phyloP scores from a whole-genome alignment of 2,329 filamentous ascomycete genomes.

The Cladobotryum mycophilum region DNA sequence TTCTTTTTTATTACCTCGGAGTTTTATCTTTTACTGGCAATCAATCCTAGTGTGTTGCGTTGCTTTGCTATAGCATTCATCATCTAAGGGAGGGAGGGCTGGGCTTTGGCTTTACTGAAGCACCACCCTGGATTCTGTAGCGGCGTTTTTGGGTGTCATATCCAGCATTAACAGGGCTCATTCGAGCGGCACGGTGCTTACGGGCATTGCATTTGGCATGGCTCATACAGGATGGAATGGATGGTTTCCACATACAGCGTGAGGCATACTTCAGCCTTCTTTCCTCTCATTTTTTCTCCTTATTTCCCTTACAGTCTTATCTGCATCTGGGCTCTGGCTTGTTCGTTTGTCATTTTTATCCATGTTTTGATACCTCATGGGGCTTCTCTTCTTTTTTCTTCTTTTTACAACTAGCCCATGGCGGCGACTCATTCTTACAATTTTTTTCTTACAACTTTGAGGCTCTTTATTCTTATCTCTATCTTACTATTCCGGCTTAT shows the following conservation, averaged over 20 bases:
- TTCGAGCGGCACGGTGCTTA: constrained; percentile 7
- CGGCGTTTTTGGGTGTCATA: constrained; percentile 11
- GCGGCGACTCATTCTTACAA: neutral
- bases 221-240: constrained; percentile 10
- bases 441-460: neutral
- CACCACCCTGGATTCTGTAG: constrained; percentile 2
- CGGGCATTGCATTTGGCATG: constrained; percentile 11
- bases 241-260: constrained; percentile 1
- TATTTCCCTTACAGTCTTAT: constrained; percentile 17
- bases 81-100: constrained; percentile 5
- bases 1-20: neutral
- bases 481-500: neutral
- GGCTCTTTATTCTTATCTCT: neutral
- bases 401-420: neutral
- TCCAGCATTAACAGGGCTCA: constrained; percentile 10
- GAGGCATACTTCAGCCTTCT: neutral
- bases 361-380: constrained; percentile 7
- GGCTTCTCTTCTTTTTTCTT: constrained; percentile 7
- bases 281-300: constrained; percentile 15
- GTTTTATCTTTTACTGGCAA: neutral
- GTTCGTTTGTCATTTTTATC: neutral
- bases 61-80: constrained; percentile 3
- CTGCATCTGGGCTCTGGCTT: constrained; percentile 18
- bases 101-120: constrained; percentile 2
- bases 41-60: neutral